phyloP scores from a whole-genome alignment of 306 rosid species.

The Glycine soja region DNA sequence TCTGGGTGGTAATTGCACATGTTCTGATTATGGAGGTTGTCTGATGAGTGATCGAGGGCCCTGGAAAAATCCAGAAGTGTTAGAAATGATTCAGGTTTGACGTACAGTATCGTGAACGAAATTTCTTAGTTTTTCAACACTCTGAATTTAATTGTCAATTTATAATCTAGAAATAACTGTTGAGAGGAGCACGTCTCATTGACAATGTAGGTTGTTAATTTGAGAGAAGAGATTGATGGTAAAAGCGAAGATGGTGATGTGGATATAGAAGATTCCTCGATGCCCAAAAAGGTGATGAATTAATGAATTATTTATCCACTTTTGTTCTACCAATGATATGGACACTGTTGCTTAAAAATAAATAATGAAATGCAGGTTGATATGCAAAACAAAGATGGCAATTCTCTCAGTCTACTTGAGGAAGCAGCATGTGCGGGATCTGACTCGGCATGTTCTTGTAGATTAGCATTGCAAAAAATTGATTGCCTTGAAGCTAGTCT shows the following conservation, averaged over 20 bases:
- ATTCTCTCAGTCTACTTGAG: background rate
- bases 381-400: conserved; percentile 37
- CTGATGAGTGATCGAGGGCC: conserved; percentile 86
- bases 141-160: background rate
- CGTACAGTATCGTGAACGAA: background rate
- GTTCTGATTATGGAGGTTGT: conserved; percentile 86
- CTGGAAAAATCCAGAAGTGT: conserved; percentile 71
- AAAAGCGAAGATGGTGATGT: conserved; percentile 31
- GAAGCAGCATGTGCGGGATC: conserved; percentile 32
- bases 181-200: conserved; percentile 16
- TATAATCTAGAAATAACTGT: background rate
- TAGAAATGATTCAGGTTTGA: conserved; percentile 72
- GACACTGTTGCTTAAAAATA: background rate
- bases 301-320: conserved; percentile 3
- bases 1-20: conserved; percentile 83
- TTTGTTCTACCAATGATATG: background rate
- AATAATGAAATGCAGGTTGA: conserved; percentile 47
- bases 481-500: conserved; percentile 69
- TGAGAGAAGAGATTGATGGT: conserved; percentile 45
- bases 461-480: conserved; percentile 56
- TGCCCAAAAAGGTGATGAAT: conserved; percentile 50
- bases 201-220: conserved; percentile 60
- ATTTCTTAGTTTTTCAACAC: background rate
- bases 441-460: conserved; percentile 34
- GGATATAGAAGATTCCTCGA: conserved; percentile 40